Evolutionary conservation across 371 early-diverging fungal species (phyloP).

Genomic region (Coemansia sp.): DNA sequence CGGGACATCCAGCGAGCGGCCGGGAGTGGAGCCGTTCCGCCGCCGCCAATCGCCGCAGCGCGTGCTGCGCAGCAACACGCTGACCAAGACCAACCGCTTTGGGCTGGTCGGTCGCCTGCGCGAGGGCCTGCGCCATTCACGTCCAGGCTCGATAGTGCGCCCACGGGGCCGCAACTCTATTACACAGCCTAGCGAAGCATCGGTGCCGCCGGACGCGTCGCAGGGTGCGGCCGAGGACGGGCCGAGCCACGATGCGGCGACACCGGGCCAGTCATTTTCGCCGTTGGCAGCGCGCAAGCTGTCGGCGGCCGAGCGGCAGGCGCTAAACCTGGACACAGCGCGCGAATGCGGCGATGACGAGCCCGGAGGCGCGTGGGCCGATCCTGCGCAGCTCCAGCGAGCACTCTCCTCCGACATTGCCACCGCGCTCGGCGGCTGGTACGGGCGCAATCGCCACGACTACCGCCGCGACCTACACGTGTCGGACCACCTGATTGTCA

Average conservation of each 20-base stretch:
- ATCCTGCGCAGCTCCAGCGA: constrained; percentile 3
- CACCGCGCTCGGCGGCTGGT: constrained; percentile 40
- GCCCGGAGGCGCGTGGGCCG: not conserved
- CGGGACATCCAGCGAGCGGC: constrained; percentile 10
- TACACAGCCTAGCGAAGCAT: not conserved
- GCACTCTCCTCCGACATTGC: constrained; percentile 19
- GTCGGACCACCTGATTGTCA: constrained; percentile 73
- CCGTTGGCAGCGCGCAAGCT: constrained; percentile 9
- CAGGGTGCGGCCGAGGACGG: not conserved
- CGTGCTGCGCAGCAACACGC: constrained; percentile 9
- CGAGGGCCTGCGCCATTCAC: constrained; percentile 25
- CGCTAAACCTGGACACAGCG: not conserved
- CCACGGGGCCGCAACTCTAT: constrained; percentile 31
- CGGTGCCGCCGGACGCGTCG: constrained; percentile 12
- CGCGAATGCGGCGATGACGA: not conserved
- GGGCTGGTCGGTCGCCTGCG: constrained; percentile 31
- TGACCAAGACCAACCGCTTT: constrained; percentile 11
- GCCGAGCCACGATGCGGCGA: constrained; percentile 15
- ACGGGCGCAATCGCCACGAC: constrained; percentile 44
- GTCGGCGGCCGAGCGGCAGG: not conserved
- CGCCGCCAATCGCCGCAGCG: constrained; percentile 10
- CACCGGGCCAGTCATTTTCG: constrained; percentile 24
- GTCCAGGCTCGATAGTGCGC: constrained; percentile 30
- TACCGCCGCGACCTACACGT: constrained; percentile 38
- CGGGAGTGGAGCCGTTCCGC: not conserved